Percentiles rank a stretch among this genome's conserved stretches.
phyloP scores from a whole-genome alignment of 495 filamentous ascomycete species.

The Penicillium taxi region DNA sequence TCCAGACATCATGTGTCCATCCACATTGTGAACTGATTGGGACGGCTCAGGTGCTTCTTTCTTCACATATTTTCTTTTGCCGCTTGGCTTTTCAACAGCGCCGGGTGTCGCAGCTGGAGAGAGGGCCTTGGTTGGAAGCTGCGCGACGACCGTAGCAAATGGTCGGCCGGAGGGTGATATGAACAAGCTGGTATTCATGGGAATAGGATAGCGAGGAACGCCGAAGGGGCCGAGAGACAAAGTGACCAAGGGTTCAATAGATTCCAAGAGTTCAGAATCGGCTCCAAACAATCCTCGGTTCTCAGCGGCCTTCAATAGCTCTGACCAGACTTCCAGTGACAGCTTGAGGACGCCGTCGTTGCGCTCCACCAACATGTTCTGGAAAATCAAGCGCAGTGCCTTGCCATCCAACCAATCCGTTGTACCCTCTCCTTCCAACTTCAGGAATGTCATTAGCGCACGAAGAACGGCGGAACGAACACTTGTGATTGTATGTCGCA shows the following conservation, averaged over 20 bases:
- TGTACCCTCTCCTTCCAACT: constrained; percentile 72
- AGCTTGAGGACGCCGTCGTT: constrained; percentile 69
- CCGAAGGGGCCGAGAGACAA: constrained; percentile 85
- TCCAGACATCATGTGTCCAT: constrained; percentile 95
- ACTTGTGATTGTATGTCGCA: constrained; percentile 92
- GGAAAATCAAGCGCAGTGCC: constrained; percentile 80
- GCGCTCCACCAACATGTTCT: constrained; percentile 90
- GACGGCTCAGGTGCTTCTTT: constrained; percentile 54
- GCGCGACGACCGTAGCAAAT: constrained; percentile 51
- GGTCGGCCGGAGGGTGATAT: constrained; percentile 88
- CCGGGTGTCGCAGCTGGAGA: constrained; percentile 31
- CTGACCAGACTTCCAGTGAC: constrained; percentile 80
- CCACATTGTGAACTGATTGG: constrained; percentile 84
- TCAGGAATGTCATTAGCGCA: constrained; percentile 85
- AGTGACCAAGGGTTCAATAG: constrained; percentile 67
- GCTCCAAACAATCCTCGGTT: constrained; percentile 50
- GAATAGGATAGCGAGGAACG: constrained; percentile 75
- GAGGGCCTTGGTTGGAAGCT: constrained; percentile 49
- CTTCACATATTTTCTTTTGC: constrained; percentile 75
- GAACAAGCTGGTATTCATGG: constrained; percentile 83
- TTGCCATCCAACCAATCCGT: constrained; percentile 90
- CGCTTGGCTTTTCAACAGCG: constrained; percentile 45
- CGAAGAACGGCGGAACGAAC: constrained; percentile 89
- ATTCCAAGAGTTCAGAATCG: constrained; percentile 51
- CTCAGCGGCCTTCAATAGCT: constrained; percentile 62